Conservation (phyloP, 225 moss, liverwort and hornwort genomes). For the Polytrichum formosum region DNA sequence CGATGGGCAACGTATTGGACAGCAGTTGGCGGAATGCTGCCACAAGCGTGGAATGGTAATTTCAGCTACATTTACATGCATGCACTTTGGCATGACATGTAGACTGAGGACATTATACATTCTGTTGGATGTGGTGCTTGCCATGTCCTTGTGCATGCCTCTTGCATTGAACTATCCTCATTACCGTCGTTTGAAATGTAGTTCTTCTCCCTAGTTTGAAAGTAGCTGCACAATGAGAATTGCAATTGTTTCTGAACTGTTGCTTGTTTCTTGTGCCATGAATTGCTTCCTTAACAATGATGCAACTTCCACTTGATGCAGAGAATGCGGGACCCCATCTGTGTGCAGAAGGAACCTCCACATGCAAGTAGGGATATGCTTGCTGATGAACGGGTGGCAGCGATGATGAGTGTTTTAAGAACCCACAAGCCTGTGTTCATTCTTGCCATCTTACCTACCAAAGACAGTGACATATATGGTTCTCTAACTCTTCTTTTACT, state of each 20-base stretch:
- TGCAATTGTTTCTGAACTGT: too few relatives aligned
- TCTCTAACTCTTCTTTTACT: too few relatives aligned
- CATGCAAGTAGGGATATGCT: conserved; percentile 32
- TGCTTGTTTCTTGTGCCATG: too few relatives aligned
- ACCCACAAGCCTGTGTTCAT: conserved; percentile 30
- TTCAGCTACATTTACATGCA: too few relatives aligned
- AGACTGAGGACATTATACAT: conserved; percentile 39
- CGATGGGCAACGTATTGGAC: conserved; percentile 2
- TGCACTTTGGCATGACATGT: conserved; percentile 1
- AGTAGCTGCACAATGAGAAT: too few relatives aligned
- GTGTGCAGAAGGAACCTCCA: conserved; percentile 51
- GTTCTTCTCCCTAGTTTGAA: too few relatives aligned
- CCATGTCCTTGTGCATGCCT: too few relatives aligned
- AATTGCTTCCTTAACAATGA: too few relatives aligned
- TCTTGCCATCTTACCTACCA: conserved; percentile 47
- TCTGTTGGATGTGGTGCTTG: too few relatives aligned
- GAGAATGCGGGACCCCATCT: conserved; percentile 26
- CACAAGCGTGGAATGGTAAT: conserved; percentile 69
- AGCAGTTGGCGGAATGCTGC: conserved; percentile 49
- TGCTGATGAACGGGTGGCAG: conserved; percentile 38
- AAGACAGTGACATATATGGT: conserved; percentile 59
- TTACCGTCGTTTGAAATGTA: too few relatives aligned
- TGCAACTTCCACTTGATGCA: not conserved
- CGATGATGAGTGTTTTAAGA: conserved; percentile 17
- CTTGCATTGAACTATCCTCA: too few relatives aligned